Base-by-base conservation (phyloP, 768 basidiomycete genomes). In the Hygrophorus pudorinus region DNA sequence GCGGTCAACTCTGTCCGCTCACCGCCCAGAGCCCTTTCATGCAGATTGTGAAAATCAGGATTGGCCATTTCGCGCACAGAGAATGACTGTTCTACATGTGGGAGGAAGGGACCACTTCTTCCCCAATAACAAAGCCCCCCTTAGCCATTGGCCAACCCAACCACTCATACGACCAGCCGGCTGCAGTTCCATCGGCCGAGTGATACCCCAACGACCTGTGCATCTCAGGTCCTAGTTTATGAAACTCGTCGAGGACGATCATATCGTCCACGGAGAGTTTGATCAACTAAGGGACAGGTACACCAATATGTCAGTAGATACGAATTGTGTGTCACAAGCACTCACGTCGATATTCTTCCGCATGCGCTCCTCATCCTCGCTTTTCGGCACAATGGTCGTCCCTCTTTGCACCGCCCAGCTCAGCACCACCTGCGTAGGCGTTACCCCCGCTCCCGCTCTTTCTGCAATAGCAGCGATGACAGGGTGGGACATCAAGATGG, bases 391-490 rank as follows among this genome's bases (percentile, higher is more conserved):
- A 42, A 79, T 71, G 16, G 72, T 66, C 29, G 79, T 71, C 5
- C 73, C 73, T 16, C 76, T 71, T 53, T 80, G 76, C 12, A 75
- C 74, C 5, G 72, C 75, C 82, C 82, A 84, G 49, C 75, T 67
- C 13, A 84, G 61, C 21, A 80, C 56, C 14, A 81, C 68, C 55
- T 80, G 77, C 3, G 78, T 74, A 1, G 64, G 52, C 1, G 66
- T 62, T 12, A 53, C 54, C 24, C 24, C 24, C 3, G 3, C 24
- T 24, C 24, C 48, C 38, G 64, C 50, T 41, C 64, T 64, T 14
- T 58, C 48, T 1, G 70, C 68, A 7, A 73, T 52, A 1, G 34
- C 42, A 10, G 48, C 41, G 38, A 72, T 45, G 10, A 51, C 56
- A 1, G 58, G 45, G 45, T 72, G 60, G 24, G 24, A 3, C 24